These are phyloP conservation scores for Penicillium verrucosum DNA, from an alignment of 2,329 filamentous ascomycete genomes.

Conservation along the genomic window DNA sequence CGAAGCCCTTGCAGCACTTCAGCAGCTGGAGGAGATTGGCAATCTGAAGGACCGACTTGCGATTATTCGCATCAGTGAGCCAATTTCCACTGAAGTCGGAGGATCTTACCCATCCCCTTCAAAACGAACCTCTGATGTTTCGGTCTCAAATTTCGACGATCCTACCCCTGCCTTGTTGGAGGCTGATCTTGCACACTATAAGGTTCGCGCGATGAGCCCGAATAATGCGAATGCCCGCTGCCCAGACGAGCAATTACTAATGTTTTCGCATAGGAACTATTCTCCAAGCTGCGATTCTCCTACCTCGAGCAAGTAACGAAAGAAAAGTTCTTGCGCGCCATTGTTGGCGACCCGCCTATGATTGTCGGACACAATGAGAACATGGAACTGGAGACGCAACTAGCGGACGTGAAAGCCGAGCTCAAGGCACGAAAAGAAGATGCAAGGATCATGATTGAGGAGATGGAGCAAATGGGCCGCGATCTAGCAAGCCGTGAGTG, in stretches of 20 bases:
- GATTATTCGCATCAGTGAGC: constrained; percentile 73
- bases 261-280: constrained; percentile 63
- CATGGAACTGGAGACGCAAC: constrained; percentile 67
- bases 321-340: constrained; percentile 91
- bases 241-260: neutral
- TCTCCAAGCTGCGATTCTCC: constrained; percentile 92
- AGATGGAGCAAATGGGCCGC: constrained; percentile 67
- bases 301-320: constrained; percentile 99
- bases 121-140: constrained; percentile 69
- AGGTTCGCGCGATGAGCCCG: constrained; percentile 43
- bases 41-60: constrained; percentile 55
- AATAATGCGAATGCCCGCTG: neutral
- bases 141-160: constrained; percentile 65
- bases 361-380: constrained; percentile 84
- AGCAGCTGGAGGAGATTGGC: constrained; percentile 45
- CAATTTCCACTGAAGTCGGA: constrained; percentile 55
- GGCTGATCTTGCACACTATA: constrained; percentile 84
- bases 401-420: constrained; percentile 66
- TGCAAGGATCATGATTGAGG: constrained; percentile 68
- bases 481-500: constrained; percentile 58
- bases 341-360: constrained; percentile 83
- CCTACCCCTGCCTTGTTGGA: constrained; percentile 73
- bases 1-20: constrained; percentile 45
- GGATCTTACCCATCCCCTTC: constrained; percentile 30
- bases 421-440: constrained; percentile 78